Conservation (phyloP, 768 basidiomycete species). For the Fibroporia radiculosa region DNA sequence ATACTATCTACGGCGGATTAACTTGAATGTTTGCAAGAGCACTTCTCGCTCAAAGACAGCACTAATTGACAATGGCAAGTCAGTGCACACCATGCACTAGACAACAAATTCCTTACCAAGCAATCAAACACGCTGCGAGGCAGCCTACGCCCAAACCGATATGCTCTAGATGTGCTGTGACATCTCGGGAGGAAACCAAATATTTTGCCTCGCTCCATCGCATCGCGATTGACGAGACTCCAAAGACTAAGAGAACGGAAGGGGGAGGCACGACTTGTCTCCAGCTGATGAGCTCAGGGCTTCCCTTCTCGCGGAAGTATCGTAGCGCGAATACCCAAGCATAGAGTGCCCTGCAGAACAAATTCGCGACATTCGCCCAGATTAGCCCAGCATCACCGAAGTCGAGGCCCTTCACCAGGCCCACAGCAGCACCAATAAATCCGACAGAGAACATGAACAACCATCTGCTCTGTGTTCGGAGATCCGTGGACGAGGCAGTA, state of each 20-base stretch:
- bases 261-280: slow-evolving; percentile 18
- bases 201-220: slow-evolving; percentile 18
- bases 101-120: slow-evolving; percentile 17
- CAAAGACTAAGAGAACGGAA: slow-evolving; percentile 19
- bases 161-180: slow-evolving; percentile 21
- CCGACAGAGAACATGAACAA: slow-evolving; percentile 70
- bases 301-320: slow-evolving; percentile 34
- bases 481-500: slow-evolving; percentile 57
- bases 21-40: slow-evolving; percentile 8
- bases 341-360: slow-evolving; percentile 56
- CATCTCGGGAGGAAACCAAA: slow-evolving; percentile 9
- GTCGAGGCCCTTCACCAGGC: slow-evolving; percentile 33
- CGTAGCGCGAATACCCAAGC: slow-evolving; percentile 38
- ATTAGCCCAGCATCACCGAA: slow-evolving; percentile 66
- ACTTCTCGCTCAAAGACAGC: slow-evolving; percentile 17
- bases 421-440: slow-evolving; percentile 52
- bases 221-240: slow-evolving; percentile 15
- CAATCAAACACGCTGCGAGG: slow-evolving; percentile 14
- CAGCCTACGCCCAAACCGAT: slow-evolving; percentile 18
- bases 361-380: slow-evolving; percentile 67
- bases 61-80: slow-evolving; percentile 6
- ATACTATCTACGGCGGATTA: background rate
- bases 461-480: slow-evolving; percentile 71
- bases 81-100: background rate
- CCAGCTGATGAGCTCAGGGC: slow-evolving; percentile 13